Conservation (phyloP, 495 filamentous ascomycete genomes). For the Elasticomyces elasticus region DNA sequence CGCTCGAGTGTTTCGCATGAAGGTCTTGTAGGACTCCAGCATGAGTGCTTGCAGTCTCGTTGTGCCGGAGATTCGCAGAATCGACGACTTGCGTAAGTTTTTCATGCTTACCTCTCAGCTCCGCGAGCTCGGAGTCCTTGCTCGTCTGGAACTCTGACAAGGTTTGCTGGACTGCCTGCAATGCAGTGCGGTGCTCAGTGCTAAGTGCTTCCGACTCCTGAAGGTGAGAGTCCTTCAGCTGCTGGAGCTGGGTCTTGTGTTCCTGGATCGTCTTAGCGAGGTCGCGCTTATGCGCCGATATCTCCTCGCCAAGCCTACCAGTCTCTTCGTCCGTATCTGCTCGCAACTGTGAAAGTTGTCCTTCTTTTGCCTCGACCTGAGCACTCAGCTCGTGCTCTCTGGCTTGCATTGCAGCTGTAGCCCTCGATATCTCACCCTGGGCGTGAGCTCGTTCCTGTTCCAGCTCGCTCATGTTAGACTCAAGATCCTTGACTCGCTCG, state of each 20-base stretch:
- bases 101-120: not conserved
- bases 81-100: not conserved
- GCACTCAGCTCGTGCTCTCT: slow-evolving; percentile 7
- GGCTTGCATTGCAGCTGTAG: not conserved
- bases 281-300: not conserved
- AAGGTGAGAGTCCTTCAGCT: not conserved
- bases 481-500: slow-evolving; percentile 1
- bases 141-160: not conserved
- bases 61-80: not conserved
- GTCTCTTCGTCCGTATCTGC: slow-evolving; percentile 14
- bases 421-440: not conserved
- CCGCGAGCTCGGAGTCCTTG: not conserved
- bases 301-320: not conserved
- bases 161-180: not conserved
- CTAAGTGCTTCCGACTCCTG: not conserved
- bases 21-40: not conserved
- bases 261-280: not conserved
- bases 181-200: not conserved
- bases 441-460: not conserved
- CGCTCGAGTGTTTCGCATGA: not conserved
- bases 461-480: slow-evolving; percentile 1
- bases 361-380: slow-evolving; percentile 26
- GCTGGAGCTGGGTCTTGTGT: not conserved
- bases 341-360: slow-evolving; percentile 44
- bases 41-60: not conserved